Evolutionary conservation across 2,329 filamentous ascomycete species (phyloP), one percentile per base, ranked within the genome.

Genomic region (Sporothrix mexicana): DNA sequence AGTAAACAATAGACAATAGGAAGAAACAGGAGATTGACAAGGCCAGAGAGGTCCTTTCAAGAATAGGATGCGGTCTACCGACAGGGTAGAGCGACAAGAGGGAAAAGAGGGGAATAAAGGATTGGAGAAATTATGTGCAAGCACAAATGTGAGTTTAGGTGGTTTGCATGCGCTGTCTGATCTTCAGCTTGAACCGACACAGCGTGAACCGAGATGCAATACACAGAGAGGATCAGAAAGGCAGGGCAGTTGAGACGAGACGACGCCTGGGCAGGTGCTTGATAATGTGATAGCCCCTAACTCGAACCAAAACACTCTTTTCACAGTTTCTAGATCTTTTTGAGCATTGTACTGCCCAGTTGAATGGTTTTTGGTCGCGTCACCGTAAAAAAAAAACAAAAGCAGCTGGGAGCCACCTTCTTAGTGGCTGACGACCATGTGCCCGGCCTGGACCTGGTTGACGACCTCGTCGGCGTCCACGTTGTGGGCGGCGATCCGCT

Each of bases 401-500:
- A 45, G 7, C 2, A 5, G 9, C 1, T 9, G 7, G n/a, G 17
- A 12, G 4, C 20, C 7, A 15, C 5, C 36, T 30, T 15, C 64
- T 51, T 55, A 68, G 66, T 41, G 53, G 47, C 17, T 2, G 13
- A 41, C 17, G 43, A 57, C 9, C 41, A 77, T 17, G 72, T 77
- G 71, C 70, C 72, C 67, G 55, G 64, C 71, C 15, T 69, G 30
- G 13, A 75, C 72, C 71, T 74, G 73, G 49, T 73, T 69, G 49
- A 73, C 70, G 13, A 75, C 53, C 55, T 75, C 73, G 70, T 74
- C 73, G 41, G 69, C 75, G 53, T 74, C 71, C 36, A 73, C 17
- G 20, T 74, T 67, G 72, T 74, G 69, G 36, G 74, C 73, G 36
- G 59, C 74, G 25, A 74, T 73, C 66, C 74, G 74, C 73, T 75